Evolutionary conservation across 768 basidiomycete genomes (phyloP), one percentile per base, ranked within the genome.

Genomic region (Suillus cothurnatus): DNA sequence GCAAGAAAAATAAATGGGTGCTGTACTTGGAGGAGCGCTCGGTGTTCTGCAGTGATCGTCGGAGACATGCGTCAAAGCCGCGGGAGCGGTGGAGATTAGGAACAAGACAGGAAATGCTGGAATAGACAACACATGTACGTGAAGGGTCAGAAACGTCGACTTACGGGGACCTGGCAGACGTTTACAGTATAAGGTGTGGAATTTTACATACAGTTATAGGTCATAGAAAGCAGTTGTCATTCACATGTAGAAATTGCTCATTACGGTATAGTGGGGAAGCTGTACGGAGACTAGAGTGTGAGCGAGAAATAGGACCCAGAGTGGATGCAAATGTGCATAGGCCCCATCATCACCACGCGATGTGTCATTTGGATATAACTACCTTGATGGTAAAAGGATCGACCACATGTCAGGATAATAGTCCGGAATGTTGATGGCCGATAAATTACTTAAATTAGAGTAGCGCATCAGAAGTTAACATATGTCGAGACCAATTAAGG

Each of bases 131-230:
- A 64, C 53, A 69, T 72, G 77, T 76, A 76, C 76, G 77, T 76
- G 76, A 76, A 71, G 63, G 70, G 68, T 76, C 75, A 77, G 68
- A 69, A 74, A 38, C 67, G 69, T 64, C 63, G 68, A 61, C 45
- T 65, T 75, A 68, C 75, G 77, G 75, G 76, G 76, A 76, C 76
- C 76, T 77, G 66, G 70, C 34, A 71, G 67, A 59, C 28, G 71
- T 65, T 71, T 68, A 61, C 66, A 50, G 67, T 72, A 74, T 75
- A 74, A 76, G 76, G 70, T 76, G 71, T 72, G 73, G 74, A 76
- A 73, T 56, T 68, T 73, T 70, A 73, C 71, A 76, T 76, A 74
- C 62, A 41, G 43, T 70, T 63, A 64, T 67, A 66, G 65, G 69
- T 77, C 71, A 74, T 74, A 71, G 69, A 67, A 67, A 71, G 61